Evolutionary conservation across 2,329 filamentous ascomycete genomes (phyloP).

Genomic region (Hypoxylon sp.): DNA sequence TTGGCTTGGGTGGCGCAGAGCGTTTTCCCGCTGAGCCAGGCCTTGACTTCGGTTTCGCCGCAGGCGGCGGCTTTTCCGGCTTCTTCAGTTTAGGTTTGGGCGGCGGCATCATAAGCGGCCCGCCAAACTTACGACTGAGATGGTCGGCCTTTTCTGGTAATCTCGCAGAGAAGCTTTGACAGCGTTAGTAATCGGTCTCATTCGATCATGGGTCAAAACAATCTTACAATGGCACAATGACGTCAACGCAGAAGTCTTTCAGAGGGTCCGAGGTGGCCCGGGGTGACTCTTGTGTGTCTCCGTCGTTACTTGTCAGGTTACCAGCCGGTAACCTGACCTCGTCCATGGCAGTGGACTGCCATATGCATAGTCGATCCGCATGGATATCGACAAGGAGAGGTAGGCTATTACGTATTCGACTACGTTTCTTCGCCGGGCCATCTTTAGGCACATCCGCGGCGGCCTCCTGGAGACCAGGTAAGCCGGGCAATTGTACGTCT

Average conservation of each 20-base stretch:
- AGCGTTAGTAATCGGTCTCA: constrained; percentile 55
- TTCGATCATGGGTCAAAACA: neutral
- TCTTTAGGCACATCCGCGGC: constrained; percentile 55
- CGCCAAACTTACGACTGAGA: constrained; percentile 83
- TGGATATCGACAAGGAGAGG: constrained; percentile 78
- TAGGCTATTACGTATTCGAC: constrained; percentile 74
- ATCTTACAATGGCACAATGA: constrained; percentile 82
- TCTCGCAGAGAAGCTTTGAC: constrained; percentile 76
- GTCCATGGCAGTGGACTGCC: constrained; percentile 81
- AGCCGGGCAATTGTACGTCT: constrained; percentile 64
- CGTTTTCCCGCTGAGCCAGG: constrained; percentile 69
- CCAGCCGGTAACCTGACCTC: constrained; percentile 67
- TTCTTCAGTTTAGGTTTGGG: constrained; percentile 66
- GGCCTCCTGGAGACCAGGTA: constrained; percentile 57
- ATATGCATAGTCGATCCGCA: constrained; percentile 84
- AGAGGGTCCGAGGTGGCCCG: constrained; percentile 72
- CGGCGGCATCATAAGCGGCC: constrained; percentile 73
- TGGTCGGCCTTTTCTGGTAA: constrained; percentile 79
- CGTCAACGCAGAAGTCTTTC: constrained; percentile 83
- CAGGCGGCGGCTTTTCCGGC: constrained; percentile 63
- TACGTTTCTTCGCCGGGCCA: constrained; percentile 66
- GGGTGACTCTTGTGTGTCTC: constrained; percentile 57
- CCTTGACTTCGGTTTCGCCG: constrained; percentile 61
- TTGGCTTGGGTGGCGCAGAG: constrained; percentile 58
- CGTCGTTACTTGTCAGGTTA: constrained; percentile 58